Evolutionary conservation across 2,329 filamentous ascomycete genomes (phyloP).

Genomic region (Cladosporium sp.): DNA sequence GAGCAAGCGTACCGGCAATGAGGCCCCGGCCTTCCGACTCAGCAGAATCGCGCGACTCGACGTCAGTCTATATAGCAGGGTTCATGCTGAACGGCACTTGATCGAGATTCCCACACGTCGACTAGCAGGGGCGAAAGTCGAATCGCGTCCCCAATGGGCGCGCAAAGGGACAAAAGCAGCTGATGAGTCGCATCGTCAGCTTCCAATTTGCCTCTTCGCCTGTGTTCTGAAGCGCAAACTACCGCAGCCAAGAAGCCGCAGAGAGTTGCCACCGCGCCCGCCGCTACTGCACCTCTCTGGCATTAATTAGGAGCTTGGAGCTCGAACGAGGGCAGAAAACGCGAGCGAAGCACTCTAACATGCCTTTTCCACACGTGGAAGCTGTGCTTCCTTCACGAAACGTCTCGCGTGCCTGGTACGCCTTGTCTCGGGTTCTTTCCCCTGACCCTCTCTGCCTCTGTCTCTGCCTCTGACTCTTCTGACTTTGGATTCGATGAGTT

Average conservation of each 20-base stretch:
- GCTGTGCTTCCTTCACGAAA: neutral
- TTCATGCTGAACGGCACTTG: neutral
- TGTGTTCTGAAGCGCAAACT: neutral
- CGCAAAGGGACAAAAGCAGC: neutral
- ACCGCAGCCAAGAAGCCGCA: neutral
- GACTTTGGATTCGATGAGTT: neutral
- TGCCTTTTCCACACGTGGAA: constrained; percentile 1
- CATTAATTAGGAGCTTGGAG: neutral
- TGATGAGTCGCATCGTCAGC: constrained; percentile 1
- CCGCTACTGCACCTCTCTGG: neutral
- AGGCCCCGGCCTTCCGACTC: neutral
- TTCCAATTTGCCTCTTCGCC: neutral
- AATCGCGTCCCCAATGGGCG: neutral
- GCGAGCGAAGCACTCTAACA: neutral
- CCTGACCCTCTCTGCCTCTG: neutral
- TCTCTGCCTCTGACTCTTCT: neutral
- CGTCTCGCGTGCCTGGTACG: neutral
- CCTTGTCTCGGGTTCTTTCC: constrained; percentile 1
- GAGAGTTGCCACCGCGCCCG: neutral
- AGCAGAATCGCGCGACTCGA: neutral
- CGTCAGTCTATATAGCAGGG: neutral
- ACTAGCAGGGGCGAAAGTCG: neutral
- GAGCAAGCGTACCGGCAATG: neutral
- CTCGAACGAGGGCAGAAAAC: constrained; percentile 7
- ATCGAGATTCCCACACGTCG: neutral